These are phyloP conservation scores for Blastobotrys arbuscula DNA, from an alignment of 1,139 yeast species.

Conservation along the genomic window DNA sequence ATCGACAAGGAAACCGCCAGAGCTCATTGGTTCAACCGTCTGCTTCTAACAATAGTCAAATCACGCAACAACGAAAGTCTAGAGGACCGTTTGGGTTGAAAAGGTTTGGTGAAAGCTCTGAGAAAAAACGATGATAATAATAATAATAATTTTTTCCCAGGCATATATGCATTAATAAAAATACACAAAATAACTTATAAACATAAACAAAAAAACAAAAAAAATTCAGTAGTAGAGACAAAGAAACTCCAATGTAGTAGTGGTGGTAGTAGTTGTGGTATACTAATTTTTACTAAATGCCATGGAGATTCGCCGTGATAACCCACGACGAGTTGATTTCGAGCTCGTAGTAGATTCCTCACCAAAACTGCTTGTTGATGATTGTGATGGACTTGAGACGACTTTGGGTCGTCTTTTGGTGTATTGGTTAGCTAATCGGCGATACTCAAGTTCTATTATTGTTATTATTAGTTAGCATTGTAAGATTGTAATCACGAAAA, in stretches of 20 bases:
- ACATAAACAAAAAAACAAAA: too few relatives aligned
- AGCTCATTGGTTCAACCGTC: neutral
- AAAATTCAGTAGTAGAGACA: too few relatives aligned
- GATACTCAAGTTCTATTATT: slow-evolving; percentile 26
- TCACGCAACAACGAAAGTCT: neutral
- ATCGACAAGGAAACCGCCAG: neutral
- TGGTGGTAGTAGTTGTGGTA: too few relatives aligned
- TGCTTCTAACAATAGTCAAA: neutral
- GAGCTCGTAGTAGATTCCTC: too few relatives aligned
- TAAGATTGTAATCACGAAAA: neutral
- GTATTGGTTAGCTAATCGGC: slow-evolving; percentile 30
- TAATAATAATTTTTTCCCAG: neutral
- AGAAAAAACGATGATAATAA: neutral
- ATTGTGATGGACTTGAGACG: slow-evolving; percentile 7
- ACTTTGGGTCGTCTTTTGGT: slow-evolving; percentile 22
- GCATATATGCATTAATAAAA: too few relatives aligned
- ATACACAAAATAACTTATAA: too few relatives aligned
- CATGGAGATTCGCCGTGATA: slow-evolving; percentile 1
- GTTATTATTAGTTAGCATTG: slow-evolving; percentile 14
- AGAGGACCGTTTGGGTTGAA: slow-evolving; percentile 17
- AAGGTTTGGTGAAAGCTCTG: slow-evolving; percentile 13
- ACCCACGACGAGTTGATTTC: too few relatives aligned
- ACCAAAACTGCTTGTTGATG: slow-evolving; percentile 5
- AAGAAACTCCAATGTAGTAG: too few relatives aligned
- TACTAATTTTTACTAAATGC: neutral